Conservation (phyloP, 352 stramenopile genomes). For the Pilasporangium apinafurcum region DNA sequence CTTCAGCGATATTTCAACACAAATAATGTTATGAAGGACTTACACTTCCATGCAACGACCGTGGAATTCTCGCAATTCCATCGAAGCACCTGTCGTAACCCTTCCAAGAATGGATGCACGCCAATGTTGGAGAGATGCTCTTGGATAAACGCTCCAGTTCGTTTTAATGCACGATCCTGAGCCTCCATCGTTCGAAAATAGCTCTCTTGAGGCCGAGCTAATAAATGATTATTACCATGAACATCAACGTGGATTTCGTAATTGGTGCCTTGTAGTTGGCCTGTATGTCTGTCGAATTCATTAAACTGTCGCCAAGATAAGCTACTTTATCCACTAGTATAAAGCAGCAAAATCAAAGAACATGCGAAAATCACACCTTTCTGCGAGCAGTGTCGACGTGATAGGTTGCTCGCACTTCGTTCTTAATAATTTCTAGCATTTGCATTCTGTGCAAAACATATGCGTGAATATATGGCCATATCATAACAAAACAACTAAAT, state of each 20-base stretch:
- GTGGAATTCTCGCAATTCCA: constrained; percentile 61
- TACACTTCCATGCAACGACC: constrained; percentile 65
- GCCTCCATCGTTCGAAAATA: constrained; percentile 31
- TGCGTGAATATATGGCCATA: neutral
- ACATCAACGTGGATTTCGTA: constrained; percentile 30
- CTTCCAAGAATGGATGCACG: constrained; percentile 63
- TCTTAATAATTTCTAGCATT: constrained; percentile 55
- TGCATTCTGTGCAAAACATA: constrained; percentile 27
- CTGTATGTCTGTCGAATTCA: constrained; percentile 33
- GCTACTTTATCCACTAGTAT: neutral
- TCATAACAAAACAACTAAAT: neutral
- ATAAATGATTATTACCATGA: constrained; percentile 18
- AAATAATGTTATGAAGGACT: constrained; percentile 2
- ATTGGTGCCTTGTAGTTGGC: constrained; percentile 40
- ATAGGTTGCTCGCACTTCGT: constrained; percentile 51
- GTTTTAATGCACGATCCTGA: constrained; percentile 26
- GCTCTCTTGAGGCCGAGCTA: constrained; percentile 28
- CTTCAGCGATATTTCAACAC: neutral
- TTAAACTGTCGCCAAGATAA: constrained; percentile 27
- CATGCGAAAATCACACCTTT: constrained; percentile 14
- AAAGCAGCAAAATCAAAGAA: neutral
- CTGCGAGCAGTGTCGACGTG: constrained; percentile 37
- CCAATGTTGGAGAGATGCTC: constrained; percentile 39
- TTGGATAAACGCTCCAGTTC: constrained; percentile 40
- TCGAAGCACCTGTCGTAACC: constrained; percentile 40